Base-by-base conservation (phyloP, 2,329 filamentous ascomycete genomes). In the Sporothrix mexicana region DNA sequence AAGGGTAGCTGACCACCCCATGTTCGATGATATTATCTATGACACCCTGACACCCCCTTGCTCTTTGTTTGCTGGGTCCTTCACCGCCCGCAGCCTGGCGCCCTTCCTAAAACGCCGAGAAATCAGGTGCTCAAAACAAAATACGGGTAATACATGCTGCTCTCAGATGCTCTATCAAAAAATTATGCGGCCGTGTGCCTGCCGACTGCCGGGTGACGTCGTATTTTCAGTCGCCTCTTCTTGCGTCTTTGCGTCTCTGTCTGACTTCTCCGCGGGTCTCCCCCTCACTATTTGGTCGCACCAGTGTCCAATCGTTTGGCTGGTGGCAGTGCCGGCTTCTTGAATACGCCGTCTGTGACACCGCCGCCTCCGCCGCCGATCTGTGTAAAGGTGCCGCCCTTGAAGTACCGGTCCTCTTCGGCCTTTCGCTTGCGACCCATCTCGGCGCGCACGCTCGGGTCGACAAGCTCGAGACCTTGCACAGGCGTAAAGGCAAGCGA, bases 331-430 rank as follows among this genome's bases (percentile, higher is more conserved):
- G 87, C 87, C 17, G 95, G 94, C 53, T 97, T 92, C 82, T 95
- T 97, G 87, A 98, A 97, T 0, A 89, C 91, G 12, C 85, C 89
- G 69, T 86, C 86, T 62, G 45, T 45, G 5, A n/a, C 49, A 64
- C 76, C 77, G 20, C 75, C 77, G 55, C 82, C 81, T 43, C 79
- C 80, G 15, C 84, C 84, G 10, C 90, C 90, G 72, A 97, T 88
- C 81, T 98, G 95, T 9, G 96, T 98, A 79, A 99, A 99, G 0
- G 93, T 95, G n/a, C 96, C 96, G 64, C 94, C 93, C 82, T 96
- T 97, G 85, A 99, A 99, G 92, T 94, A 99, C 51, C 94, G 87
- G 80, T 98, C 95, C 80, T 97, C 94, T 76, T 98, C 96, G 0
- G 94, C 95, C 80, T 97, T 97, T 75, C 94, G 87, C 85, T 98